Evolutionary conservation across 2,329 filamentous ascomycete species (phyloP), one percentile per base, ranked within the genome.

Genomic region (Monilinia fructicola): DNA sequence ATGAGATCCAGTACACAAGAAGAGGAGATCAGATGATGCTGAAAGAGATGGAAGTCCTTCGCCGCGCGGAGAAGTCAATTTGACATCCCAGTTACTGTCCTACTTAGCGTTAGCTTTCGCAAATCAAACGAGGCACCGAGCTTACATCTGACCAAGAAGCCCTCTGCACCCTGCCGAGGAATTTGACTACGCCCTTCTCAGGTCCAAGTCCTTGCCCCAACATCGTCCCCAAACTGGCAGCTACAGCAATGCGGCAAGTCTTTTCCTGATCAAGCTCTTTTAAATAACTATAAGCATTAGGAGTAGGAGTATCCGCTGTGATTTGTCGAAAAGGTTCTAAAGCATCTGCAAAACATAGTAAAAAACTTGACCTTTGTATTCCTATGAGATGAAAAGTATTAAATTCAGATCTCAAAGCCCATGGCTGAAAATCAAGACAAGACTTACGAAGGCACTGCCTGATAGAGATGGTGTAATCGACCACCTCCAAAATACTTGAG

Each of bases 351-450:
- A 83, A 83, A 88, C 38, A 83, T 78, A 67, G 85, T 77, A 73
- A 89, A 88, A 28, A 86, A 78, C 54, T 81, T 80, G 53, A 85
- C 85, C 73, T 85, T 88, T 67, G 86, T 89, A 74, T 89, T 89
- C 71, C 84, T 69, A 64, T 68, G 6, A 35, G 31, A 23, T n/a
- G 10, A 50, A 12, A 23, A 18, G 46, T 14, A 26, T 60, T 50
- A 60, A 42, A 26, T 60, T 18, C 46, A 11, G 4, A 38, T 6
- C n/a, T 4, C 10, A 38, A 16, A 7, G 7, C 18, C 1, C 9
- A 23, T 11, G 28, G 21, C 31, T 12, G 31, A 23, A 23, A 35
- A 10, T 3, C 38, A 54, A 46, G 23, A 38, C 21, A 52, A 54
- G 23, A 67, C 67, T 46, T 54, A 76, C 75, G 80, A 82, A 21